Evolutionary conservation across 345 rosid species (phyloP), one percentile per base, ranked within the genome.

Genomic region (Corchorus capsularis): DNA sequence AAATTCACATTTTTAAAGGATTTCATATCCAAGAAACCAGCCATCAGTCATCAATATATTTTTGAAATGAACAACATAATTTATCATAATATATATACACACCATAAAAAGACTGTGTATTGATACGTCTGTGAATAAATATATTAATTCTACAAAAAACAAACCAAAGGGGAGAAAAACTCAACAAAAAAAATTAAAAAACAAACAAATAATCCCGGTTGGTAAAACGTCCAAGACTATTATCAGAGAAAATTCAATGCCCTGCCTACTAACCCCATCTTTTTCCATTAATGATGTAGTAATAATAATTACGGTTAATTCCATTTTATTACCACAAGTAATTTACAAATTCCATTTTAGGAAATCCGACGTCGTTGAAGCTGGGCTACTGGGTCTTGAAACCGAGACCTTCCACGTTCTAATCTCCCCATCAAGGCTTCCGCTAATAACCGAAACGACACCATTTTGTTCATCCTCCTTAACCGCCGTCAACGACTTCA

Each of bases 381-480:
- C 19, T 15, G 82, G 82, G 72, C 73, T 74, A 35, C 32, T 62
- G 63, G 76, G 84, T 74, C 54, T 80, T 63, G 88, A 85, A 54
- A 91, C 68, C 45, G 83, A 64, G 41, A 91, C 86, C 73, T 80
- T 88, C 96, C 98, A 89, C 75, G 79, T 84, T 80, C 80, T 92
- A 6, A 89, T 82, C 86, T 90, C 96, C 5, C 98, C 97, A 35
- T 91, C 97, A 14, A 94, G 86, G 81, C 93, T 86, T 6, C 98
- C 98, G 59, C 97, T 86, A 45, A 84, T 80, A 39, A 93, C 85
- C 0, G 86, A 82, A 76, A 91, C 85, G 77, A 78, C 84, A 27
- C 83, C 91, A 81, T 82, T 84, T 12, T 35, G 6, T 17, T 63
- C 89, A 3, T 74, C 74, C 17, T 83, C 89, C 37, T 20, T 75